Evolutionary conservation across 768 basidiomycete genomes (phyloP), one percentile per base, ranked within the genome.

Genomic region (Rhodotorula kratochvilovae): DNA sequence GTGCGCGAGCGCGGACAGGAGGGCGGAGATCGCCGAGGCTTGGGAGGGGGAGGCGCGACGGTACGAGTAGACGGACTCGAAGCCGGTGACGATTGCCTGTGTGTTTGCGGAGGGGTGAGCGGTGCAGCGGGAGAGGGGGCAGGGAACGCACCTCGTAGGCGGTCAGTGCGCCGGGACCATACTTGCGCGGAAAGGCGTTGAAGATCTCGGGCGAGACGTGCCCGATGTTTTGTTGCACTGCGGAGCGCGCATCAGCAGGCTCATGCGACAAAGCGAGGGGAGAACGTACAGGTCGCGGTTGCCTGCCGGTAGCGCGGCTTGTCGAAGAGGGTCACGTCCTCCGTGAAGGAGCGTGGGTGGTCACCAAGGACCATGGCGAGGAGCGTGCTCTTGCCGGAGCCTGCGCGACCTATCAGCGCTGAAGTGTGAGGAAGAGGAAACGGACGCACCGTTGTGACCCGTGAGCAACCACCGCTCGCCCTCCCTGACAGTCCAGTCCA

Each of bases 381-480:
- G 12, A 97, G 87, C 0, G 95, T 98, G 1, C 93, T 93, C 82
- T 98, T 99, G 25, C 95, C 95, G 0, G 91, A 92, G 56, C 95
- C 90, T 91, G 77, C 19, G 36, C 13, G 25, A 57, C 11, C 12
- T 7, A 4, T n/a, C 39, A 57, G 16, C 1, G 31, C 59, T 42
- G 50, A 16, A 6, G n/a, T n/a, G n/a, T n/a, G n/a, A n/a, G n/a
- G n/a, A n/a, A n/a, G n/a, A n/a, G n/a, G n/a, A n/a, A n/a, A n/a
- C n/a, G n/a, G n/a, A 21, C 82, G 45, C 79, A 88, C 91, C 95
- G 78, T 98, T 99, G 33, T 87, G 82, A 16, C 95, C 94, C 76
- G 88, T 86, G 21, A 99, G 86, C 77, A 94, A 90, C 91, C 92
- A 97, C 39, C 90, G 84, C 55, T 94, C 88, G 51, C 92, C 91